Conservation (phyloP, 495 filamentous ascomycete genomes). For the Lophiotrema nucula region DNA sequence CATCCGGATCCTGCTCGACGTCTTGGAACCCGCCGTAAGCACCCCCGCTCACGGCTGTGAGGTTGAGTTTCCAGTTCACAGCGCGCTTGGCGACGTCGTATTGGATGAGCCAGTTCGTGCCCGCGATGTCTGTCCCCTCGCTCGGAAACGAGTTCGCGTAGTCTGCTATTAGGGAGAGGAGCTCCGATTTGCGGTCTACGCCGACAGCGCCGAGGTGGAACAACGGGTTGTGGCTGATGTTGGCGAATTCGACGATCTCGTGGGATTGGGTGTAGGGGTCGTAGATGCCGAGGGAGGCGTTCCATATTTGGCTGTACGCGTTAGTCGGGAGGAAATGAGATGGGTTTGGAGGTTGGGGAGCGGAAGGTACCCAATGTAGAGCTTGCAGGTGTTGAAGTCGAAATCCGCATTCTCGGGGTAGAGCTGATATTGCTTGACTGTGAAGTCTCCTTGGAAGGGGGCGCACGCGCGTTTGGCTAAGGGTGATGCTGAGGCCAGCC, state of each 20-base stretch:
- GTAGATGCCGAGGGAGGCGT: conserved; percentile 30
- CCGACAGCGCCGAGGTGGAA: conserved; percentile 29
- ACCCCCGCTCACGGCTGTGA: conserved; percentile 15
- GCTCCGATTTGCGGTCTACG: conserved; percentile 8
- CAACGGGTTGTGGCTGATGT: conserved; percentile 23
- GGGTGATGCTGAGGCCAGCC: background rate
- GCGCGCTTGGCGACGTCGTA: conserved; percentile 1
- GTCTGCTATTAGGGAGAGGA: conserved; percentile 26
- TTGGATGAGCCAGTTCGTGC: conserved; percentile 28
- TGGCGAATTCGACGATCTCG: conserved; percentile 15
- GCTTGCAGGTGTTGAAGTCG: conserved; percentile 23
- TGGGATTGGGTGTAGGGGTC: conserved; percentile 20
- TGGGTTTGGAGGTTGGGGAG: background rate
- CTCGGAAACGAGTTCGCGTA: conserved; percentile 5
- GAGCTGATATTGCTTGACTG: conserved; percentile 21
- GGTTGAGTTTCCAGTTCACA: conserved; percentile 24
- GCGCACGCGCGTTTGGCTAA: conserved; percentile 1
- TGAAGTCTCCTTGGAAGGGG: conserved; percentile 22
- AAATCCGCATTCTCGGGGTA: conserved; percentile 31
- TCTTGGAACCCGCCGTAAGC: conserved; percentile 30
- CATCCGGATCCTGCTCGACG: conserved; percentile 24
- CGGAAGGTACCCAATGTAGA: conserved; percentile 22
- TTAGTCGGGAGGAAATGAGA: too few species aligned
- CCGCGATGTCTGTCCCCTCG: conserved; percentile 21
- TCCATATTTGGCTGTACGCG: conserved; percentile 28